Conservation (phyloP, 2,329 filamentous ascomycete genomes). For the Ilyonectria robusta region DNA sequence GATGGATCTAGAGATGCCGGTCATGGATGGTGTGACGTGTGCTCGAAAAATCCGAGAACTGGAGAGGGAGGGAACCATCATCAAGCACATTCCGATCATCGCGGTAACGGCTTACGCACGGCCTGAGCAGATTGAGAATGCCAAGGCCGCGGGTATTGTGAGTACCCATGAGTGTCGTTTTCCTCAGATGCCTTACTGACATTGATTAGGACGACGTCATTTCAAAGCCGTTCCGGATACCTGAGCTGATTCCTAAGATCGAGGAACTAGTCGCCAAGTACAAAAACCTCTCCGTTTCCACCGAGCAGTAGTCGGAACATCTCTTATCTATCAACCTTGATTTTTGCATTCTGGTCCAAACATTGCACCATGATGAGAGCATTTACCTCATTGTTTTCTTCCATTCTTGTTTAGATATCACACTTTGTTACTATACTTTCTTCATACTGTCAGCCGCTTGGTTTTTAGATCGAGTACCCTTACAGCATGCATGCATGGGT, state of each 20-base stretch:
- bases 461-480: constrained; percentile 29
- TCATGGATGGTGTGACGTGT: constrained; percentile 86
- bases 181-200: constrained; percentile 21
- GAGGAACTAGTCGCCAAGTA: constrained; percentile 66
- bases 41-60: constrained; percentile 78
- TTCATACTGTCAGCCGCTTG: constrained; percentile 24
- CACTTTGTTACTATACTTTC: constrained; percentile 28
- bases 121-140: constrained; percentile 79
- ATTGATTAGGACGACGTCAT: constrained; percentile 78
- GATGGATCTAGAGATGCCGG: constrained; percentile 88
- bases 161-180: constrained; percentile 50
- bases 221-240: constrained; percentile 84
- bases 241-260: constrained; percentile 78
- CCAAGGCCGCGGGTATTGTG: constrained; percentile 81
- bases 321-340: background rate
- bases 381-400: background rate
- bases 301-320: constrained; percentile 21
- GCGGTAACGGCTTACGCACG: constrained; percentile 88
- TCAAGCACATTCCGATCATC: constrained; percentile 80
- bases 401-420: constrained; percentile 36
- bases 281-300: constrained; percentile 49
- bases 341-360: constrained; percentile 20
- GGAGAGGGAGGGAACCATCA: constrained; percentile 73
- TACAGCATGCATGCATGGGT: constrained; percentile 38
- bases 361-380: constrained; percentile 5